Conservation (phyloP, 768 basidiomycete species). For the Boletus vinaceobasis region DNA sequence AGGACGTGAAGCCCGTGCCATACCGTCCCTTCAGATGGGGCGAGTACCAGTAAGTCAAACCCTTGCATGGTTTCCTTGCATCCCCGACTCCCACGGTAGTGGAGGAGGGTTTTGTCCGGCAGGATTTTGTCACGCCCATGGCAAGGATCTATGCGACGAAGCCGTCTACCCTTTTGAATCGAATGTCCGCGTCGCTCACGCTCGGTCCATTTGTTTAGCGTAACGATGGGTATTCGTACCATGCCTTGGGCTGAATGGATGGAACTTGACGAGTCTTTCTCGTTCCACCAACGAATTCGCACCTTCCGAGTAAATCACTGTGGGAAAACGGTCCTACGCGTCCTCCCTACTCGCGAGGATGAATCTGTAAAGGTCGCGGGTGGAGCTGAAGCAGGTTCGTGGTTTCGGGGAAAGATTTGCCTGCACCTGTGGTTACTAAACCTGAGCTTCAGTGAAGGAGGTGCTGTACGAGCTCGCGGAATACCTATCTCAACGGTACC, state of each 20-base stretch:
- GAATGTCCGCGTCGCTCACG: neutral
- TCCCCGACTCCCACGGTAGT: too few species aligned
- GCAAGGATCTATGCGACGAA: neutral
- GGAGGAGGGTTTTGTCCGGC: too few species aligned
- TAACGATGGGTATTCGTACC: conserved; percentile 69
- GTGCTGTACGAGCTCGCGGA: conserved; percentile 67
- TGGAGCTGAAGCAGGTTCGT: conserved; percentile 31
- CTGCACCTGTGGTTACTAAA: neutral
- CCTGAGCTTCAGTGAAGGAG: conserved; percentile 49
- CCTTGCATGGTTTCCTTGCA: neutral
- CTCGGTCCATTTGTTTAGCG: conserved; percentile 32
- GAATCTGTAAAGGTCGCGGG: conserved; percentile 34
- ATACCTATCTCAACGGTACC: conserved; percentile 65
- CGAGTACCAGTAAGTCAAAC: conserved; percentile 57
- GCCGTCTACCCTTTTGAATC: neutral
- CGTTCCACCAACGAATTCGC: conserved; percentile 55
- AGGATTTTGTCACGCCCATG: too few species aligned
- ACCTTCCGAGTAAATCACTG: conserved; percentile 50
- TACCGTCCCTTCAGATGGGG: conserved; percentile 72
- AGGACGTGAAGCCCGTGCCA: conserved; percentile 53
- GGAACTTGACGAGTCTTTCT: conserved; percentile 64
- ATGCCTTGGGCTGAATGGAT: conserved; percentile 79
- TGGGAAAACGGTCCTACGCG: conserved; percentile 45
- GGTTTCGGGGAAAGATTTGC: neutral
- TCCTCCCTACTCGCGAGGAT: conserved; percentile 45